phyloP scores from a whole-genome alignment of 306 rosid species.

The Corylus americana region DNA sequence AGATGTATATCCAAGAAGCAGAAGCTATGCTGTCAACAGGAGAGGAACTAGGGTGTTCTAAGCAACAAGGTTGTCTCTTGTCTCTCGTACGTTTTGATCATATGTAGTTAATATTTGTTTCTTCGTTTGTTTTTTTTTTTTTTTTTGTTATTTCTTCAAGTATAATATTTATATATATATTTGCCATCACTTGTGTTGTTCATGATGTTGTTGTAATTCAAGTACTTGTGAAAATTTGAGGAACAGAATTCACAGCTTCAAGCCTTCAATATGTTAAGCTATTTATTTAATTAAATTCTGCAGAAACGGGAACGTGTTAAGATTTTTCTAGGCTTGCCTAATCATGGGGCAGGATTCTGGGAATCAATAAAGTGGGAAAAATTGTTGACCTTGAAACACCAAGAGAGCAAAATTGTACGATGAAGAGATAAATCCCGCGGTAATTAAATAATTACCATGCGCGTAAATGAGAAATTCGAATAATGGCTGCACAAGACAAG shows the following conservation, averaged over 20 bases:
- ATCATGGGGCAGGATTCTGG: not conserved
- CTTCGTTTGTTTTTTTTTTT: not conserved
- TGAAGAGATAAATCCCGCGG: not conserved
- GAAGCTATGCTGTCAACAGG: constrained; percentile 44
- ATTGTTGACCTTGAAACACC: not conserved
- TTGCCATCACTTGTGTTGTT: not conserved
- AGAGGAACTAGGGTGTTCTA: constrained; percentile 9
- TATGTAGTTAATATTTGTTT: too few species aligned
- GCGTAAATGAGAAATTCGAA: not conserved
- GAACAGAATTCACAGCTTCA: not conserved
- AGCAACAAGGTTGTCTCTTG: not conserved
- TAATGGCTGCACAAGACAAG: not conserved
- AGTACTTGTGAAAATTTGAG: not conserved
- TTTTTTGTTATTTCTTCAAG: not conserved
- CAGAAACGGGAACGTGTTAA: not conserved
- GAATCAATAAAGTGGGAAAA: not conserved
- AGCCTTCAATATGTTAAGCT: not conserved
- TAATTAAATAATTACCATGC: not conserved
- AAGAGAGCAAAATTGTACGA: not conserved
- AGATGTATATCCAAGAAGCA: constrained; percentile 41
- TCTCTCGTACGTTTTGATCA: not conserved
- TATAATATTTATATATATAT: not conserved
- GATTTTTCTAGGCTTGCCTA: not conserved
- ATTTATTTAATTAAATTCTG: too few species aligned
- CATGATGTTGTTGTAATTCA: not conserved